Percentiles rank a stretch among this genome's conserved stretches.
These are phyloP conservation scores for Candida pseudoviswanathii DNA, from an alignment of 1,139 yeast genomes.

Conservation along the genomic window DNA sequence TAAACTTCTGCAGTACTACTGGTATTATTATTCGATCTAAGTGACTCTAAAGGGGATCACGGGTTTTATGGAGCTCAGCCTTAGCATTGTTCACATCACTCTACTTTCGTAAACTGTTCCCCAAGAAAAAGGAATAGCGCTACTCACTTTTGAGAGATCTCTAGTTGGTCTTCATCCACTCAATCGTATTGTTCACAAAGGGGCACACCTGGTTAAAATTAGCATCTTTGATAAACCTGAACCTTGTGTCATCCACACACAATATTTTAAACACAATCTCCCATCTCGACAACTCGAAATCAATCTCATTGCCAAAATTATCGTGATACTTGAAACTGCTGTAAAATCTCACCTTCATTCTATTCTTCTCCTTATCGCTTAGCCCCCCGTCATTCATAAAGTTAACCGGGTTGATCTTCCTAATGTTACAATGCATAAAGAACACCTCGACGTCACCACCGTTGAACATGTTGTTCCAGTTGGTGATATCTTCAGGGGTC, in stretches of 20 bases:
- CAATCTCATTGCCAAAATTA: conserved; percentile 13
- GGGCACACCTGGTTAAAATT: conserved; percentile 19
- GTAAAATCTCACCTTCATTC: conserved; percentile 15
- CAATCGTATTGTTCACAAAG: conserved; percentile 26
- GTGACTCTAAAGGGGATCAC: too few species aligned
- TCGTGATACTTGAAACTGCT: conserved; percentile 9
- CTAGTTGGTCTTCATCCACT: conserved; percentile 18
- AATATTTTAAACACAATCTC: conserved; percentile 21
- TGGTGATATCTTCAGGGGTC: conserved; percentile 11
- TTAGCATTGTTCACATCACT: too few species aligned
- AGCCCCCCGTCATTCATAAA: conserved; percentile 9
- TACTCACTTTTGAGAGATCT: too few species aligned
- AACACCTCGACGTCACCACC: conserved; percentile 19
- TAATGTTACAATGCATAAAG: conserved; percentile 16
- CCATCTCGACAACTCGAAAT: conserved; percentile 34
- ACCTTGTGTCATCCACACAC: conserved; percentile 24
- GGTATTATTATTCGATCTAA: too few species aligned
- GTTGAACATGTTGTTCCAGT: conserved; percentile 17
- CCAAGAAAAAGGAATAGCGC: too few species aligned
- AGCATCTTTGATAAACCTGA: conserved; percentile 23
- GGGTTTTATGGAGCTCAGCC: too few species aligned
- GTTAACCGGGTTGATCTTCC: conserved; percentile 12
- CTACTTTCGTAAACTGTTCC: too few species aligned
- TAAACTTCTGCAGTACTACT: too few species aligned
- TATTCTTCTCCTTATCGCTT: conserved; percentile 9